Conservation (phyloP, 2,329 filamentous ascomycete genomes). For the Xylariomycetidae sp. region DNA sequence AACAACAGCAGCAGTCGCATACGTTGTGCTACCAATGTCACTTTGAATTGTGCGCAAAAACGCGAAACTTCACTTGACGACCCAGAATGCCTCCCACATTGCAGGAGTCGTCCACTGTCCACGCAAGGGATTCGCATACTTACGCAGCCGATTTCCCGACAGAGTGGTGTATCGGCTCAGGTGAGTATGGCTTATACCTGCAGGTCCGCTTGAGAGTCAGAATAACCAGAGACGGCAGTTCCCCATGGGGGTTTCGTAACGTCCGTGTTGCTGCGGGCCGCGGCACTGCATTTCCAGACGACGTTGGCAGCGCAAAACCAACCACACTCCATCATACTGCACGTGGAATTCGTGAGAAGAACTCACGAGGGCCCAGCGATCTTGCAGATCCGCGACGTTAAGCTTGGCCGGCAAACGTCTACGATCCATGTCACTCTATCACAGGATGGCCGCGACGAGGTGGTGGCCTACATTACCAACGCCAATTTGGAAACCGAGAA, state of each 20-base stretch:
- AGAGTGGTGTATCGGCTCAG: conserved; percentile 25
- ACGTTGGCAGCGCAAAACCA: conserved; percentile 24
- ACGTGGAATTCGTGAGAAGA: conserved; percentile 27
- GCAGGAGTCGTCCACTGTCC: conserved; percentile 18
- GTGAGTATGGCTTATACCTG: conserved; percentile 18
- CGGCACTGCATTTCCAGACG: conserved; percentile 24
- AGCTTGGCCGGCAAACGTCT: conserved; percentile 29
- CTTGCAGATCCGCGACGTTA: conserved; percentile 23
- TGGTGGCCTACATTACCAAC: conserved; percentile 60
- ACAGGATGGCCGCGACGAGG: conserved; percentile 46
- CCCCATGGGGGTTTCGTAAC: conserved; percentile 68
- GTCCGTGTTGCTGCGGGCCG: conserved; percentile 52
- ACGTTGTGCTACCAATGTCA: not conserved
- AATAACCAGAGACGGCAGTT: conserved; percentile 37
- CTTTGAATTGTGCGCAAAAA: no score
- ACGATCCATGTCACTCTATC: conserved; percentile 26
- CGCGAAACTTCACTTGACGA: no score
- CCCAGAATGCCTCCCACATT: conserved; percentile 17
- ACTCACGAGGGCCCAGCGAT: conserved; percentile 22
- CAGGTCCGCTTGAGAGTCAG: no score
- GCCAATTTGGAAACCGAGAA: conserved; percentile 53
- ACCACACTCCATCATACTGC: conserved; percentile 23
- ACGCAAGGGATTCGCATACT: conserved; percentile 16
- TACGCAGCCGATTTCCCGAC: conserved; percentile 17
- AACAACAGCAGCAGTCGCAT: not conserved